Conservation (phyloP, 225 moss, liverwort and hornwort genomes). For the Sphagnum tenellum region DNA sequence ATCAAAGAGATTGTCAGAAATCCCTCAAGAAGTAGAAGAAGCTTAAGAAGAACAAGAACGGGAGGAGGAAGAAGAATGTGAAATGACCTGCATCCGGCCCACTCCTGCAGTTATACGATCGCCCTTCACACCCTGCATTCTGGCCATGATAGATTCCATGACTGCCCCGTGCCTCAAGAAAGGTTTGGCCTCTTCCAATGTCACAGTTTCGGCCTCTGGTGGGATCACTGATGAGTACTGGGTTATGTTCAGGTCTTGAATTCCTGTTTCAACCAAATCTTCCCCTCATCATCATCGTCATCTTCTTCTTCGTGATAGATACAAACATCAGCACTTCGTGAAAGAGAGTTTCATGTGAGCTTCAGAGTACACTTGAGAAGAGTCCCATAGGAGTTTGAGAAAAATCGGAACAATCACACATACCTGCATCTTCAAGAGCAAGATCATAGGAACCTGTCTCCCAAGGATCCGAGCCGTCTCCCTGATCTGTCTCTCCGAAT, state of each 20-base stretch:
- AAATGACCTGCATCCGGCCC: slow-evolving; percentile 42
- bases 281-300: too few species aligned
- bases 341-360: too few species aligned
- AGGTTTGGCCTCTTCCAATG: slow-evolving; percentile 41
- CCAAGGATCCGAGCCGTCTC: slow-evolving; percentile 62
- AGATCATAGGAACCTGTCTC: slow-evolving; percentile 73
- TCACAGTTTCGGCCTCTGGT: slow-evolving; percentile 36
- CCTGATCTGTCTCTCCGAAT: slow-evolving; percentile 51
- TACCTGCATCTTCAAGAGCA: slow-evolving; percentile 57
- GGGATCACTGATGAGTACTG: slow-evolving; percentile 64
- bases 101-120: slow-evolving; percentile 64
- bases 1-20: too few species aligned
- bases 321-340: too few species aligned
- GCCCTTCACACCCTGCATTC: slow-evolving; percentile 65
- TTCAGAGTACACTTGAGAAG: too few species aligned
- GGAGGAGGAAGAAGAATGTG: too few species aligned
- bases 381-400: too few species aligned
- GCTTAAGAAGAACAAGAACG: not conserved
- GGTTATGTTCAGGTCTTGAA: slow-evolving; percentile 54
- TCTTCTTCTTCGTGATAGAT: too few species aligned
- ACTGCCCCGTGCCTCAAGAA: slow-evolving; percentile 70
- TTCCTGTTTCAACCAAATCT: slow-evolving; percentile 16
- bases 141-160: slow-evolving; percentile 61
- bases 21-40: too few species aligned
- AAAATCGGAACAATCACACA: too few species aligned